Percentiles rank a stretch among this genome's conserved stretches.
These are phyloP conservation scores for Coffea canephora DNA, from an alignment of 257 asterid genomes.

Conservation along the genomic window DNA sequence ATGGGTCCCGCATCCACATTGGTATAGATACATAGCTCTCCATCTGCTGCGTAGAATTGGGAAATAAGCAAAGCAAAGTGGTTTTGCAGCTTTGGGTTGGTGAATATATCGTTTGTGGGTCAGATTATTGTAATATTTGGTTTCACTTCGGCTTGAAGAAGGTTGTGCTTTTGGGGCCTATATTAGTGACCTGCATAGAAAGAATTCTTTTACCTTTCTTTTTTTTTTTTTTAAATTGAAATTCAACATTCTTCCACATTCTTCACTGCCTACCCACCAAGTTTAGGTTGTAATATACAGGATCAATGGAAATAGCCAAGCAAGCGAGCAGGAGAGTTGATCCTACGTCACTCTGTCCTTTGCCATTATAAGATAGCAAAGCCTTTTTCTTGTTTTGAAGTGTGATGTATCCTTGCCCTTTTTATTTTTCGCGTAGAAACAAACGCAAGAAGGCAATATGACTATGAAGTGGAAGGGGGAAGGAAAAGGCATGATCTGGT, in stretches of 20 bases:
- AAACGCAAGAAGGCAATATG: slow-evolving; percentile 5
- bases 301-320: slow-evolving; percentile 11
- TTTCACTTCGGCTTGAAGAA: slow-evolving; percentile 35
- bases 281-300: slow-evolving; percentile 27
- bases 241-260: slow-evolving; percentile 29
- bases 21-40: slow-evolving; percentile 28
- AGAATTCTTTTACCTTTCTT: slow-evolving; percentile 30
- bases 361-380: not conserved
- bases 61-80: slow-evolving; percentile 43
- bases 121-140: slow-evolving; percentile 28
- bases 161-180: slow-evolving; percentile 18
- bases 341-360: slow-evolving; percentile 11
- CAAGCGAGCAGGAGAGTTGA: slow-evolving; percentile 25
- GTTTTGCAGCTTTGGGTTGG: slow-evolving; percentile 41
- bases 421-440: slow-evolving; percentile 5
- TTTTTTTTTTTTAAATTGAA: slow-evolving; percentile 18
- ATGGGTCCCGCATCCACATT: slow-evolving; percentile 19
- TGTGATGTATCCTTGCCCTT: slow-evolving; percentile 17
- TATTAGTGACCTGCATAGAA: slow-evolving; percentile 28
- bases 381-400: slow-evolving; percentile 4
- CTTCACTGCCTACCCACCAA: slow-evolving; percentile 26
- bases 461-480: slow-evolving; percentile 8
- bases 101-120: slow-evolving; percentile 30
- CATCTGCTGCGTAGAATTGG: slow-evolving; percentile 30
- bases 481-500: slow-evolving; percentile 7